These are phyloP conservation scores for Cryptococcus sp. DNA, from an alignment of 1,284 basidiomycete genomes.

Conservation along the genomic window DNA sequence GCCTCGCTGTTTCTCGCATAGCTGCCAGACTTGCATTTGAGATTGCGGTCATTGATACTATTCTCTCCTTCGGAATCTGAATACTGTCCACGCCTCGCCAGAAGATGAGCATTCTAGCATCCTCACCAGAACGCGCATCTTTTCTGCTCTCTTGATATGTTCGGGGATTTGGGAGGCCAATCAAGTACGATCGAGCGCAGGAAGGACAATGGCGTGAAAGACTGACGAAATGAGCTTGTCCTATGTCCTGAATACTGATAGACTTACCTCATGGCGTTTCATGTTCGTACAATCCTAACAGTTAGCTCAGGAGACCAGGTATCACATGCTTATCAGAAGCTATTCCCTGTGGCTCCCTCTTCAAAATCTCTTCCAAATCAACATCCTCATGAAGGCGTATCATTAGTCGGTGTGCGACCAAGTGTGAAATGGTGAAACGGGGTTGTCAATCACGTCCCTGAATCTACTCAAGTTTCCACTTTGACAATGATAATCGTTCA, in stretches of 20 bases:
- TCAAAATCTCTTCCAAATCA: conserved; percentile 38
- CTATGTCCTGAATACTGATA: background rate
- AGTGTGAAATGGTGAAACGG: too few relatives aligned
- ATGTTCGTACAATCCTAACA: conserved; percentile 12
- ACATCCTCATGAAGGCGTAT: conserved; percentile 14
- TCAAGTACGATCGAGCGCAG: conserved; percentile 29
- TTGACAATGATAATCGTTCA: too few relatives aligned
- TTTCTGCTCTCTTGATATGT: conserved; percentile 25
- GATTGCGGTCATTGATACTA: conserved; percentile 28
- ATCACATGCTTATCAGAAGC: conserved; percentile 24
- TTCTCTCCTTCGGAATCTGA: conserved; percentile 28
- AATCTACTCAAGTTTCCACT: too few relatives aligned
- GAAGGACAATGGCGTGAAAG: conserved; percentile 28
- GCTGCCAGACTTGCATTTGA: conserved; percentile 22
- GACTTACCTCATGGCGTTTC: conserved; percentile 26
- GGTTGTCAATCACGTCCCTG: too few relatives aligned
- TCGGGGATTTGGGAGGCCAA: conserved; percentile 32
- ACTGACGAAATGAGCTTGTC: conserved; percentile 17
- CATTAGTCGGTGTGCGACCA: too few relatives aligned
- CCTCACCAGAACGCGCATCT: conserved; percentile 29
- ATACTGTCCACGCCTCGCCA: background rate
- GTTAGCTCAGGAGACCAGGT: background rate
- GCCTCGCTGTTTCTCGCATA: conserved; percentile 17
- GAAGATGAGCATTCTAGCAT: background rate
- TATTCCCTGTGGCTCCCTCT: conserved; percentile 33